Evolutionary conservation across 192 early-diverging fungal genomes (phyloP), one percentile per base, ranked within the genome.

Genomic region (Lobosporangium transversale): DNA sequence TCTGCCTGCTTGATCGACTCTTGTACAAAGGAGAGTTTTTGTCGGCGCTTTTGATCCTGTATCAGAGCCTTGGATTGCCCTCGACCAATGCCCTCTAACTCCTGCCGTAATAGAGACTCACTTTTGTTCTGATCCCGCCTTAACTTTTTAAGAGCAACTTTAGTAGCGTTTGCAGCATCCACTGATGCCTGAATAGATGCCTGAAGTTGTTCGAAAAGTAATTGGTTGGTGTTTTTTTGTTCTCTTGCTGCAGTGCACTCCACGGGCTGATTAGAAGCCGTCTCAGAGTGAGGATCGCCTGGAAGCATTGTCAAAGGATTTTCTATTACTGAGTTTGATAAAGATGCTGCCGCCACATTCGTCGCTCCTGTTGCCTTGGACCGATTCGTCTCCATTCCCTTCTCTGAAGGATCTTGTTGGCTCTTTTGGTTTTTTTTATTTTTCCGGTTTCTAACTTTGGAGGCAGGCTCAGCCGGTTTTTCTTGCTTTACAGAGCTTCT

Each of bases 1-100:
- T 76, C 65, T 1, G 73, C 54, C 37, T 76, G 73, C 45, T 76
- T 76, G 29, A 76, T 76, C 14, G 73, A 76, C n/a, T 76, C 73
- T 30, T 76, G 73, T 21, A 76, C 27, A 33, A 76, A 76, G 2
- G 73, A 76, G 14, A 76, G 33, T 29, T 76, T 76, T 48, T 76
- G 73, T 33, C 65, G 58, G 14, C 73, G 57, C 36, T 76, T 76
- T 47, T 76, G 73, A 56, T 76, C 73, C 65, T 76, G 73, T n/a
- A 67, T 26, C 27, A 62, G 18, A 6, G 59, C 53, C 37, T 76
- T 76, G 33, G 73, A 63, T 18, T 76, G 73, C 1, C 63, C 73
- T 9, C 64, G 64, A 20, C 73, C 73, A n/a, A 76, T 76, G 0
- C 73, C 73, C 42, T 76, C 73, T 2, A 76, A 47, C 12, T 76